phyloP scores from a whole-genome alignment of 177 flowering plant species.

The Telopea speciosissima region DNA sequence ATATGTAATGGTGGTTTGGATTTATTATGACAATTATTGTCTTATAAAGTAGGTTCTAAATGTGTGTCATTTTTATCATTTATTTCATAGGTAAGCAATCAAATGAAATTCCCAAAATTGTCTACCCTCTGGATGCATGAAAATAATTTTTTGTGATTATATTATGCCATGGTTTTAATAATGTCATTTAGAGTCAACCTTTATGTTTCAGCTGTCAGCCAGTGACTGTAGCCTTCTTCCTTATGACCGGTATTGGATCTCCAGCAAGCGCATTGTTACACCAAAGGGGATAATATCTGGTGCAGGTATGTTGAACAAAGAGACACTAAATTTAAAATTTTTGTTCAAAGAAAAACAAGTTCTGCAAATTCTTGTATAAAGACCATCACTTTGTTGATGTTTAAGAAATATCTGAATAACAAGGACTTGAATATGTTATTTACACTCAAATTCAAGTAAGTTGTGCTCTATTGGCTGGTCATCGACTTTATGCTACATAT shows the following conservation, averaged over 20 bases:
- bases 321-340: not conserved
- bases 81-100: too few relatives aligned
- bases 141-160: too few relatives aligned
- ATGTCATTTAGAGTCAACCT: not conserved
- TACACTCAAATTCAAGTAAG: not conserved
- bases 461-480: not conserved
- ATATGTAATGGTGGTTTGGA: too few relatives aligned
- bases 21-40: too few relatives aligned
- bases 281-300: conserved; percentile 70
- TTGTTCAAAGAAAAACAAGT: not conserved
- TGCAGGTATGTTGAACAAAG: conserved; percentile 54
- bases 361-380: not conserved
- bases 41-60: too few relatives aligned
- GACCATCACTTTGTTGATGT: not conserved
- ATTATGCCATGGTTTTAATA: not conserved
- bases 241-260: conserved; percentile 57
- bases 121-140: not conserved
- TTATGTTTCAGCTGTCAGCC: conserved; percentile 29
- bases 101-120: not conserved
- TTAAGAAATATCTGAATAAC: not conserved
- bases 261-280: conserved; percentile 81
- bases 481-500: not conserved
- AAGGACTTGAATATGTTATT: not conserved
- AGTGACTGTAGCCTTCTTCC: conserved; percentile 72
- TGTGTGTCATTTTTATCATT: not conserved